Evolutionary conservation across 148 eudicot species (phyloP).

Genomic region (Rhododendron mucronatum): DNA sequence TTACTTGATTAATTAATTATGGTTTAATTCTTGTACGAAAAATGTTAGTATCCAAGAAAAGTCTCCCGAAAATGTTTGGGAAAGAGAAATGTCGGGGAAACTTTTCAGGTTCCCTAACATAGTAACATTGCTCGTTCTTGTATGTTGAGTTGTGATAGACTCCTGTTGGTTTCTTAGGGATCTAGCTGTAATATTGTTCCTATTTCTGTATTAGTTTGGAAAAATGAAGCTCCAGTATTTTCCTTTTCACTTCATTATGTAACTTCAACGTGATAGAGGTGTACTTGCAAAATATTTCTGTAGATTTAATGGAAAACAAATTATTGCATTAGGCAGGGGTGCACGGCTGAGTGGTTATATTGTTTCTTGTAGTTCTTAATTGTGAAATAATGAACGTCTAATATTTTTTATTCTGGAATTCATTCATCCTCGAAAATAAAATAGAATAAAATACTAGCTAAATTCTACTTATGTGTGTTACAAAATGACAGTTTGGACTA

Average conservation of each 20-base stretch:
- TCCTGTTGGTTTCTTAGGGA: too few relatives aligned
- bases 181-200: neutral
- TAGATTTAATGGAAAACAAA: neutral
- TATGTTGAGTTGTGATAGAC: neutral
- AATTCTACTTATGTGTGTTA: neutral
- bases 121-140: neutral
- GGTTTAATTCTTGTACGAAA: too few relatives aligned
- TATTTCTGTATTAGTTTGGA: neutral
- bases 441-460: neutral
- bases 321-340: neutral
- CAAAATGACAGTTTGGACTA: neutral
- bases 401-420: neutral
- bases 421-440: neutral
- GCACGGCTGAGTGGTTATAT: neutral
- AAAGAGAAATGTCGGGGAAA: neutral
- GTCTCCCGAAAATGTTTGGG: too few relatives aligned
- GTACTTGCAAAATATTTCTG: neutral
- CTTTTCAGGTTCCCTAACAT: neutral
- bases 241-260: neutral
- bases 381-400: neutral
- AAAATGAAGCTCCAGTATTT: neutral
- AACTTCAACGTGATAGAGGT: neutral
- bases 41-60: too few relatives aligned
- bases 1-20: too few relatives aligned
- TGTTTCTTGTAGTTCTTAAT: neutral